A percentile compares a stretch with the other conserved stretches of the same genome.
Conservation (phyloP, 176 grass and related monocot species). For the Microstegium vimineum region DNA sequence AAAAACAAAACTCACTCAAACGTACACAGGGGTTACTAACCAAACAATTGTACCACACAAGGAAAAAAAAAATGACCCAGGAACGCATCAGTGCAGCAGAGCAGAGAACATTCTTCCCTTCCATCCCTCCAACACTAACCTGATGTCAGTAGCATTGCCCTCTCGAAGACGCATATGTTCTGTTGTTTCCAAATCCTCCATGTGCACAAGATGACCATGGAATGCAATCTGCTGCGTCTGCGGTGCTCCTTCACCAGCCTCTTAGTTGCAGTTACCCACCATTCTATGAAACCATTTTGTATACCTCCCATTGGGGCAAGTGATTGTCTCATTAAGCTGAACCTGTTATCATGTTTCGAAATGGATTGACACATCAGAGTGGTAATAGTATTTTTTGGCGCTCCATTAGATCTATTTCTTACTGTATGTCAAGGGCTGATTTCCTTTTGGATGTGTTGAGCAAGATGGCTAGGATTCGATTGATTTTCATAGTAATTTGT, state of each 20-base stretch:
- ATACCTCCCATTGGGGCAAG: not conserved
- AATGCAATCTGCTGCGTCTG: not conserved
- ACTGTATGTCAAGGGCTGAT: not conserved
- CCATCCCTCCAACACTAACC: not conserved
- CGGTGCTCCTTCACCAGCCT: not conserved
- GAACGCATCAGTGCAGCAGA: not conserved
- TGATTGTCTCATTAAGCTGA: not conserved
- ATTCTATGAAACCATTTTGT: not conserved
- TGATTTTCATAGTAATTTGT: conserved; percentile 3
- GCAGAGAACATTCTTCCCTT: not conserved
- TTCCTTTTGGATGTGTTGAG: not conserved
- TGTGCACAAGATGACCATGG: not conserved
- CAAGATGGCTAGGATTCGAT: not conserved
- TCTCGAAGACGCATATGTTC: not conserved
- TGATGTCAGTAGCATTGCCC: not conserved
- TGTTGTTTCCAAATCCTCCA: not conserved
- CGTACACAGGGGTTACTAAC: not conserved
- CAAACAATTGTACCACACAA: not conserved
- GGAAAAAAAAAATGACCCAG: not conserved
- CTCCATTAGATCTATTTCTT: conserved; percentile 13
- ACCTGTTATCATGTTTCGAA: conserved; percentile 1
- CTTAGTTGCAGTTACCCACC: not conserved
- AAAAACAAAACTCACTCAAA: not conserved
- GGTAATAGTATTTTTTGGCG: not conserved
- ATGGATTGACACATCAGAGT: not conserved